Conservation (phyloP, 2,329 filamentous ascomycete species). For the Neospermospora avenae region DNA sequence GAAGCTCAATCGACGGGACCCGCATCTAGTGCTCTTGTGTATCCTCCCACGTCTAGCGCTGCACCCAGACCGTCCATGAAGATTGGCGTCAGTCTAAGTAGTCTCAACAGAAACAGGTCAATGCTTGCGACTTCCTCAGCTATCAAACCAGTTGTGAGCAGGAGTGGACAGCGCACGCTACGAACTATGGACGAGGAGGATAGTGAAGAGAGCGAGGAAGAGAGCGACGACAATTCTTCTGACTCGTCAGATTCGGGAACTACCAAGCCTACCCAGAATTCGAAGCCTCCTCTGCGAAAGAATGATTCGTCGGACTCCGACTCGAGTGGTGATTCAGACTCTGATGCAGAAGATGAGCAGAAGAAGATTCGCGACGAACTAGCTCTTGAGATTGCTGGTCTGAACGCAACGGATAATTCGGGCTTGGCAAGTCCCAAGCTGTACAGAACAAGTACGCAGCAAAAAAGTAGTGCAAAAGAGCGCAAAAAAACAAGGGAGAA, state of each 20-base stretch:
- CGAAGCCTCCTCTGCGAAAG: neutral
- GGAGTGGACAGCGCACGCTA: constrained; percentile 6
- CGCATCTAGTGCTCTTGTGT: constrained; percentile 9
- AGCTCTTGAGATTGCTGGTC: constrained; percentile 7
- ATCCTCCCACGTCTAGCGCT: constrained; percentile 16
- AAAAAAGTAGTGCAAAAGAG: neutral
- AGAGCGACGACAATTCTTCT: constrained; percentile 17
- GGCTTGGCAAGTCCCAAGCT: constrained; percentile 8
- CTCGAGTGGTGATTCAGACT: constrained; percentile 7
- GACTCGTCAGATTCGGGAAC: constrained; percentile 19
- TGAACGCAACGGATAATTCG: neutral
- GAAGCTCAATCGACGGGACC: constrained; percentile 20
- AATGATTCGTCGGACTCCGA: constrained; percentile 8
- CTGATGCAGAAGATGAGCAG: constrained; percentile 3
- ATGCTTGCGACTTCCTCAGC: constrained; percentile 11
- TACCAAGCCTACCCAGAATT: neutral
- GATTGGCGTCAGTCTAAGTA: constrained; percentile 26
- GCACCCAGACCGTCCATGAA: constrained; percentile 19
- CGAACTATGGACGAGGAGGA: constrained; percentile 5
- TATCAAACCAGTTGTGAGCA: neutral
- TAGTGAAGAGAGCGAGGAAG: constrained; percentile 18
- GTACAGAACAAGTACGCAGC: constrained; percentile 10
- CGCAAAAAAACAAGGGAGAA: constrained; percentile 11
- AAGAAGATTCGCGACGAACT: constrained; percentile 10
- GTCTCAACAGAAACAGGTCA: constrained; percentile 17